These are phyloP conservation scores for Cutaneotrichosporon sp. DNA, from an alignment of 1,284 basidiomycete species.

Conservation along the genomic window DNA sequence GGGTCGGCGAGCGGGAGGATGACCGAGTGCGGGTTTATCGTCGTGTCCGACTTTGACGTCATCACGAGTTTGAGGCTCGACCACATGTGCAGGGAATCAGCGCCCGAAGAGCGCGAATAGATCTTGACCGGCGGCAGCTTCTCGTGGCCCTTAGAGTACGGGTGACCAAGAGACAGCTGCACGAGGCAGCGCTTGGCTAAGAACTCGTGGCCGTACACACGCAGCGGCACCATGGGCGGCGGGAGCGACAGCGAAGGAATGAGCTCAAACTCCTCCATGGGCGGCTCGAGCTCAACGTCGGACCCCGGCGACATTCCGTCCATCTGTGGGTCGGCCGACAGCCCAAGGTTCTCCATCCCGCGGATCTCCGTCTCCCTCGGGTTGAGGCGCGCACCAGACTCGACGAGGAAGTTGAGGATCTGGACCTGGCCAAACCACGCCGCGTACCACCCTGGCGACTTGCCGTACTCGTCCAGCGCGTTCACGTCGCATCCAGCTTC, in stretches of 20 bases:
- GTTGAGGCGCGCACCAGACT: conserved; percentile 54
- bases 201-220: conserved; percentile 54
- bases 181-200: conserved; percentile 84
- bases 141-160: conserved; percentile 51
- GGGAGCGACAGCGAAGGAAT: conserved; percentile 93
- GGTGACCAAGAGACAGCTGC: conserved; percentile 80
- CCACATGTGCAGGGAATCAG: conserved; percentile 52
- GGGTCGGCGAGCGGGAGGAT: conserved; percentile 80
- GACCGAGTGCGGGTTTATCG: conserved; percentile 81
- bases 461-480: conserved; percentile 78
- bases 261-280: conserved; percentile 62
- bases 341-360: conserved; percentile 48
- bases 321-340: conserved; percentile 51
- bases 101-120: conserved; percentile 51
- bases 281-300: conserved; percentile 64
- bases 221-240: conserved; percentile 88
- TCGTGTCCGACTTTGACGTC: conserved; percentile 73
- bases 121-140: conserved; percentile 57
- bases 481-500: conserved; percentile 73
- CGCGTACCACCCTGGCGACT: conserved; percentile 87
- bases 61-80: conserved; percentile 92
- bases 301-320: conserved; percentile 53
- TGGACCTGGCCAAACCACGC: conserved; percentile 94
- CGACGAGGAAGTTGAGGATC: conserved; percentile 72
- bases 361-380: conserved; percentile 36